Base-by-base conservation (phyloP, 305 asterid species). In the Fraxinus angustifolia region DNA sequence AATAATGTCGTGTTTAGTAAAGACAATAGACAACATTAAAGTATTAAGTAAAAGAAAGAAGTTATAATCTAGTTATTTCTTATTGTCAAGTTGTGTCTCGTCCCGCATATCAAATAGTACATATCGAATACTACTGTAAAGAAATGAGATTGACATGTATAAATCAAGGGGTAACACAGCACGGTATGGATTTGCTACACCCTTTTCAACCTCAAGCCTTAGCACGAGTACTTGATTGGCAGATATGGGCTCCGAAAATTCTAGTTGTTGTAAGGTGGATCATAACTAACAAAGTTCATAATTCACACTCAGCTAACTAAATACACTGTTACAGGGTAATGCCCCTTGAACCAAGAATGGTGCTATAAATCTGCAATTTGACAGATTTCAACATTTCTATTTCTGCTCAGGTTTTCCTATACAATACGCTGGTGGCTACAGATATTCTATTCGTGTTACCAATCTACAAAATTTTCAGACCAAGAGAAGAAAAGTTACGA, bases 401-500 rank as follows among this genome's bases (percentile, higher is more conserved):
- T 19, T 65, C 53, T 77, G 26, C 42, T 35, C 7, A 6, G 16
- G 21, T 80, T 80, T 8, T 67, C 71, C 71, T 40, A 74, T 11
- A 10, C 73, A 79, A 83, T 71, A 86, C 71, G 83, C 79, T 38
- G 70, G 78, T 72, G 34, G 78, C 76, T 79, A 80, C 77, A 21
- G 8, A 2, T 31, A 45, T 48, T 42, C 84, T 88, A 87, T 83
- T 85, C 84, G 76, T 78, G 30, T 50, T 56, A 35, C 62, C 72
- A 62, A 86, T 79, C 92, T 90, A 88, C 92, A 90, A 90, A 88
- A 89, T 76, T 82, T 82, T 75, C 26, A 26, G 33, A 77, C 60
- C 60, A 48, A 62, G 67, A 82, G n/a, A 48, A 75, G 68, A 10
- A 82, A 48, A 74, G 80, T 81, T 83, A 90, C 10, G 48, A 78